Conservation (phyloP, 192 early-diverging fungal species). For the Dimargaris cristalligena region DNA sequence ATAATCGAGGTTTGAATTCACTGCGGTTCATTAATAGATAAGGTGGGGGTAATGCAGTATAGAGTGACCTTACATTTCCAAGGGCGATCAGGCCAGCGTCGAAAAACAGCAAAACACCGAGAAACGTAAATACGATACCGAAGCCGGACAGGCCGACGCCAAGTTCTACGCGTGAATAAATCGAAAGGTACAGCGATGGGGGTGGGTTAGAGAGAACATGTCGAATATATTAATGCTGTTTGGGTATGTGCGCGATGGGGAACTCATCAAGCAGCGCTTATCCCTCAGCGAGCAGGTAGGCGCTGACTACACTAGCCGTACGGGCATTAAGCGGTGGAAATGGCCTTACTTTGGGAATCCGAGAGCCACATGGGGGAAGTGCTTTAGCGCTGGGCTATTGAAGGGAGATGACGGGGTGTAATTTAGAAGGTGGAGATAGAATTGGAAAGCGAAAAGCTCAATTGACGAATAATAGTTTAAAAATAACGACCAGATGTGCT, state of each 20-base stretch:
- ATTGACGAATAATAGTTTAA: neutral
- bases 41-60: neutral
- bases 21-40: slow-evolving; percentile 4
- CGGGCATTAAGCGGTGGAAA: neutral
- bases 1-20: too few species aligned
- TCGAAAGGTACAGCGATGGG: neutral
- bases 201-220: neutral
- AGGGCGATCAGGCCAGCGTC: slow-evolving; percentile 89
- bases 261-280: too few species aligned
- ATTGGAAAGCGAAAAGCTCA: neutral
- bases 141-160: slow-evolving; percentile 90
- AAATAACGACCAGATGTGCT: too few species aligned
- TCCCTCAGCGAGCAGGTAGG: too few species aligned
- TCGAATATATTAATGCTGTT: neutral
- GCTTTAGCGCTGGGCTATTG: too few species aligned
- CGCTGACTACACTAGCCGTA: neutral
- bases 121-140: slow-evolving; percentile 76
- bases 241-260: neutral
- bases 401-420: neutral
- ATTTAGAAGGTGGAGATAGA: neutral
- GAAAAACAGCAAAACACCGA: slow-evolving; percentile 91
- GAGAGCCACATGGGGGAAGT: neutral
- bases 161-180: slow-evolving; percentile 31
- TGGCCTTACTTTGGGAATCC: neutral
- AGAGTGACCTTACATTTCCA: slow-evolving; percentile 85